Evolutionary conservation across 2,329 filamentous ascomycete species (phyloP).

Genomic region (Aspergillus versicolor): DNA sequence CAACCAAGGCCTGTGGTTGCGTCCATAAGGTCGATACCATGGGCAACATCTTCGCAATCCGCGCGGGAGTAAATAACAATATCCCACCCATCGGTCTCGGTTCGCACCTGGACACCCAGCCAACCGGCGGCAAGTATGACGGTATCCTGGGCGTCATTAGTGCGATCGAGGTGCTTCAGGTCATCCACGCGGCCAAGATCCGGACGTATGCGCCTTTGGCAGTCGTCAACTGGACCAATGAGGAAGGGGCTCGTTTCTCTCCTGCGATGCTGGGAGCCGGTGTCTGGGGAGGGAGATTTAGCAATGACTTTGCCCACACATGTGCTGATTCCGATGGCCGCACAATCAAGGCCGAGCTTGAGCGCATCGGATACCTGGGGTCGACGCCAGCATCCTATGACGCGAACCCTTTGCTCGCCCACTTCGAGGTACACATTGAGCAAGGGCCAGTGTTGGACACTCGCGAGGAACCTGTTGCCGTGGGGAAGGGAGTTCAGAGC

Average conservation of each 20-base stretch:
- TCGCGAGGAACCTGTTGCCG: neutral
- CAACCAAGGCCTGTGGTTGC: neutral
- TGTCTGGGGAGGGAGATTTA: too few species aligned
- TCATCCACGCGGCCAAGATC: neutral
- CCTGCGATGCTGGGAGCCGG: too few species aligned
- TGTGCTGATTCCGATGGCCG: neutral
- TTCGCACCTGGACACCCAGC: neutral
- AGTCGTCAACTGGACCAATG: neutral
- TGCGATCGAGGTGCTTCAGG: neutral
- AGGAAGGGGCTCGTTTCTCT: neutral
- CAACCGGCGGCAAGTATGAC: neutral
- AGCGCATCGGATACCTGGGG: neutral
- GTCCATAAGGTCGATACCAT: neutral
- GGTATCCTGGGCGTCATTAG: neutral
- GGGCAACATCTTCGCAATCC: neutral
- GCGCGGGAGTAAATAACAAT: neutral
- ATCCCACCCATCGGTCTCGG: neutral
- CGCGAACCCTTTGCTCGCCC: neutral
- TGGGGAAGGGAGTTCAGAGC: neutral
- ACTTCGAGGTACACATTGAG: neutral
- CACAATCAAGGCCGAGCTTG: neutral
- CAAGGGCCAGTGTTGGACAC: neutral
- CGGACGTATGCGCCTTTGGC: neutral
- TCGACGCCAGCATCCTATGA: neutral
- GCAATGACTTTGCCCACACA: too few species aligned